These are phyloP conservation scores for Triadica sebifera DNA, from an alignment of 345 rosid species.

Conservation along the genomic window DNA sequence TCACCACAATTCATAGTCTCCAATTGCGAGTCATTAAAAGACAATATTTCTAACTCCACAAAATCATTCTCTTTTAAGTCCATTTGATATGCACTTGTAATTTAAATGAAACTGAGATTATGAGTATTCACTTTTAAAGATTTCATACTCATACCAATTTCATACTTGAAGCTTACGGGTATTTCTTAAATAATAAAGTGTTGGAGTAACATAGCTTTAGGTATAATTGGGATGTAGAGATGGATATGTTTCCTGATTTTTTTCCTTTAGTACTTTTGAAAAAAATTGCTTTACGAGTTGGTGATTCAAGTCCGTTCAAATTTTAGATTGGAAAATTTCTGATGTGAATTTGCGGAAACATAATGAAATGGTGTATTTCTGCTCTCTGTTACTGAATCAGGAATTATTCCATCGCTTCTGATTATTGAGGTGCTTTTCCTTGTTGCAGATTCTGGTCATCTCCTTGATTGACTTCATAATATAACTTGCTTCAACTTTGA, in stretches of 20 bases:
- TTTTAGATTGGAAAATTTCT: not conserved
- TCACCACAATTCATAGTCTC: too few species aligned
- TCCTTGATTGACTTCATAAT: slow-evolving; percentile 20
- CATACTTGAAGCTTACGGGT: too few species aligned
- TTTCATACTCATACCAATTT: too few species aligned
- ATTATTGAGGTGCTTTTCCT: slow-evolving; percentile 9
- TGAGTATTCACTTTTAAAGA: too few species aligned
- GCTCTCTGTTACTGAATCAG: not conserved
- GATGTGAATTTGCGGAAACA: not conserved
- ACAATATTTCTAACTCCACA: too few species aligned
- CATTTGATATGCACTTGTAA: too few species aligned
- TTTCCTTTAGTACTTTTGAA: not conserved
- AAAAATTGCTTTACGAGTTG: not conserved
- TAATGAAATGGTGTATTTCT: not conserved
- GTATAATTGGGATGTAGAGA: not conserved
- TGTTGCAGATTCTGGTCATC: slow-evolving; percentile 39
- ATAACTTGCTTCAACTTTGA: slow-evolving; percentile 8
- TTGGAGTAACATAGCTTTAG: too few species aligned
- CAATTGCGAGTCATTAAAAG: too few species aligned
- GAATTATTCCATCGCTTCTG: not conserved
- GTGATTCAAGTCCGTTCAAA: not conserved
- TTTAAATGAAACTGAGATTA: too few species aligned
- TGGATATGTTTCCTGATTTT: not conserved
- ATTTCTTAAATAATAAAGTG: too few species aligned
- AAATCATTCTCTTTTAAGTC: too few species aligned